Conservation (phyloP, 2,329 filamentous ascomycete species). For the Fusarium nanum region DNA sequence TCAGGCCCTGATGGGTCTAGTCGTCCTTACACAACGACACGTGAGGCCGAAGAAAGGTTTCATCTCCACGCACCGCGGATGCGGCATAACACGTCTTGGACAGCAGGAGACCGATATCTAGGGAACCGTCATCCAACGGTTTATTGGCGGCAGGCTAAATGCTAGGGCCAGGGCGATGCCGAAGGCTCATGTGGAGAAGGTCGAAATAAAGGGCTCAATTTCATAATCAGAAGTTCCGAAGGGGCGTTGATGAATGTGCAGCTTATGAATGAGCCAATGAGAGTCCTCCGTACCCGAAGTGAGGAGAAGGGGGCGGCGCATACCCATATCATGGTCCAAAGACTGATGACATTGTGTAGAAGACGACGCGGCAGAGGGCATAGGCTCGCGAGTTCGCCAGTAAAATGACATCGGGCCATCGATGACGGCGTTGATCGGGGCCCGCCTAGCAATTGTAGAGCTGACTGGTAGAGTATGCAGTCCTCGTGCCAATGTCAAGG, state of each 20-base stretch:
- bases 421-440: conserved; percentile 33
- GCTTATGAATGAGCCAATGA: conserved; percentile 45
- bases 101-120: conserved; percentile 31
- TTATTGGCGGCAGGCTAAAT: conserved; percentile 25
- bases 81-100: conserved; percentile 41
- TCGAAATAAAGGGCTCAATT: conserved; percentile 34
- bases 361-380: conserved; percentile 32
- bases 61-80: conserved; percentile 44
- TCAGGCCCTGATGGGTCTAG: conserved; percentile 36
- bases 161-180: conserved; percentile 31
- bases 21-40: conserved; percentile 44
- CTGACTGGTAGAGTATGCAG: conserved; percentile 25
- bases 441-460: conserved; percentile 33
- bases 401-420: conserved; percentile 33
- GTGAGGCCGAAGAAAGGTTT: conserved; percentile 46
- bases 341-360: conserved; percentile 28
- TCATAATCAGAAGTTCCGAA: conserved; percentile 39
- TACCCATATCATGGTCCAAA: conserved; percentile 30
- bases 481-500: conserved; percentile 22
- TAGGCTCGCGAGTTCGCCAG: conserved; percentile 38
- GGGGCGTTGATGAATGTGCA: conserved; percentile 38
- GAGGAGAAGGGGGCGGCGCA: conserved; percentile 39
- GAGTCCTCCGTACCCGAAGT: conserved; percentile 47
- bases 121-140: conserved; percentile 29
- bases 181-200: conserved; percentile 32